These are phyloP conservation scores for Pichia sp. DNA, from an alignment of 1,139 yeast genomes.

Conservation along the genomic window DNA sequence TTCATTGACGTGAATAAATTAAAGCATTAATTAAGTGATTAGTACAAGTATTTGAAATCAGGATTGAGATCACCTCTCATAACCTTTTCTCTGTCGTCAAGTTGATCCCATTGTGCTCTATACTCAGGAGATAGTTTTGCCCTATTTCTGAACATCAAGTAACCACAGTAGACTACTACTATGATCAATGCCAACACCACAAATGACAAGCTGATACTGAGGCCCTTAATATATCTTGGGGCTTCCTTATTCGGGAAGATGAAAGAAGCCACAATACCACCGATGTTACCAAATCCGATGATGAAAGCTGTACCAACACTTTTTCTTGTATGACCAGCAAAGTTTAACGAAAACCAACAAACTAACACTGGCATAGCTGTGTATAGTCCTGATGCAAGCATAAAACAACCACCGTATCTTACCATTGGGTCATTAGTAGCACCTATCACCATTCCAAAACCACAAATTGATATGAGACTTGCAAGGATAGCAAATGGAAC, in stretches of 20 bases:
- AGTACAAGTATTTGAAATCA: slow-evolving; percentile 32
- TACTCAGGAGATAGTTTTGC: slow-evolving; percentile 32
- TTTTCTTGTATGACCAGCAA: slow-evolving; percentile 64
- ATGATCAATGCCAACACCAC: slow-evolving; percentile 46
- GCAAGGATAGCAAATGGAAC: slow-evolving; percentile 41
- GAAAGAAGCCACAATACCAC: slow-evolving; percentile 70
- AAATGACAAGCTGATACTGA: slow-evolving; percentile 43
- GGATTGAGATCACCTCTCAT: slow-evolving; percentile 66
- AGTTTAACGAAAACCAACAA: slow-evolving; percentile 65
- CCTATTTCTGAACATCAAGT: slow-evolving; percentile 35
- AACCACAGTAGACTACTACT: slow-evolving; percentile 37
- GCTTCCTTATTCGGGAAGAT: slow-evolving; percentile 51
- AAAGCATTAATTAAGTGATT: neutral
- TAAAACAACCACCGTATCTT: slow-evolving; percentile 68
- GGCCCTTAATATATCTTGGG: slow-evolving; percentile 53
- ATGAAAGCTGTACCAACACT: slow-evolving; percentile 71
- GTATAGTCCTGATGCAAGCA: slow-evolving; percentile 59
- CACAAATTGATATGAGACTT: slow-evolving; percentile 40
- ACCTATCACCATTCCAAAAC: slow-evolving; percentile 46
- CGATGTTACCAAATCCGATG: slow-evolving; percentile 77
- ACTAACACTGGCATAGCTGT: slow-evolving; percentile 69
- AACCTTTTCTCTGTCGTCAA: slow-evolving; percentile 41
- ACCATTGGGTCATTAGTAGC: slow-evolving; percentile 29
- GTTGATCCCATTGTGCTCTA: slow-evolving; percentile 37
- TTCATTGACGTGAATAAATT: too few relatives aligned